Evolutionary conservation across 352 stramenopile genomes (phyloP).

Genomic region (Globisporangium lucens): DNA sequence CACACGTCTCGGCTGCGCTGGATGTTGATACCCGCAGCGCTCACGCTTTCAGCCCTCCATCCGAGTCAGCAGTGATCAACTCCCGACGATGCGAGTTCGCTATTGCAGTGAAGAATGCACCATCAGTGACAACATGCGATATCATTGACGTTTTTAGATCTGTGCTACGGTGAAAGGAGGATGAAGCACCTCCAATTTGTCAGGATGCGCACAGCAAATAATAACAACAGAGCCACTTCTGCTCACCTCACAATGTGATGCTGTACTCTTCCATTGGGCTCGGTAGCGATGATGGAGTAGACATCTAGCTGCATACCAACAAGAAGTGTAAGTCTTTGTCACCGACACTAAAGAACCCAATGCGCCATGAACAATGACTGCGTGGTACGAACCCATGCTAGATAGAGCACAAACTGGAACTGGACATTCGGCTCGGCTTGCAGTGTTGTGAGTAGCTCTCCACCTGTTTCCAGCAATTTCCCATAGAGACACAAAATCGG

Average conservation of each 20-base stretch:
- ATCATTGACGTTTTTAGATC: constrained; percentile 38
- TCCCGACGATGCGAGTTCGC: constrained; percentile 40
- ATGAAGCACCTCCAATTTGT: not conserved
- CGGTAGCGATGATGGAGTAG: constrained; percentile 35
- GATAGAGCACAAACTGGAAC: constrained; percentile 37
- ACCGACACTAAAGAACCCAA: not conserved
- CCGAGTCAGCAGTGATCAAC: constrained; percentile 45
- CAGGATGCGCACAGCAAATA: not conserved
- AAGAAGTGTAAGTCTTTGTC: not conserved
- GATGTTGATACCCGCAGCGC: constrained; percentile 25
- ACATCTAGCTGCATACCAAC: constrained; percentile 30
- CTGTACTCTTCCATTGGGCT: constrained; percentile 27
- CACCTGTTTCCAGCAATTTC: constrained; percentile 38
- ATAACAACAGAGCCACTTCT: not conserved
- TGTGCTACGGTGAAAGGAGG: constrained; percentile 20
- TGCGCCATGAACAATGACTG: not conserved
- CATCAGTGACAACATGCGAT: constrained; percentile 32
- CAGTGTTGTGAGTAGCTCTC: constrained; percentile 32
- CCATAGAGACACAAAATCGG: constrained; percentile 40
- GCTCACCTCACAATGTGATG: constrained; percentile 45
- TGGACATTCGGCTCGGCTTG: constrained; percentile 35
- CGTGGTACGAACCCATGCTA: constrained; percentile 42
- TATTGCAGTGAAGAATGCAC: constrained; percentile 31
- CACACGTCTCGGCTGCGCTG: constrained; percentile 21
- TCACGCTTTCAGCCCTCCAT: constrained; percentile 58